Base-by-base conservation (phyloP, 2,329 filamentous ascomycete species). In the Calcarisporium arbuscula region DNA sequence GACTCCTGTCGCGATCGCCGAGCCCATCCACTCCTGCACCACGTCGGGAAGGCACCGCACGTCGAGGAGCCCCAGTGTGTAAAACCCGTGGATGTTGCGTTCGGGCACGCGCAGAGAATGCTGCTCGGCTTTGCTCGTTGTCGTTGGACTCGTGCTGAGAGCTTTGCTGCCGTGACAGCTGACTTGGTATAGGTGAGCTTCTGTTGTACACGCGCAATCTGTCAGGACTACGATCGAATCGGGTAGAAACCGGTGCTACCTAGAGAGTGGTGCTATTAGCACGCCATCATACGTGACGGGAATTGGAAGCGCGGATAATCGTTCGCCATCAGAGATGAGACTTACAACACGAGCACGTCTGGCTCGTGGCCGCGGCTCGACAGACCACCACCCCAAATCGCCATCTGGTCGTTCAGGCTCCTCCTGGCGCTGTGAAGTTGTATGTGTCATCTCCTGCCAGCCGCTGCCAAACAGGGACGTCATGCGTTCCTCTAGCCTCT, bases 1-100 rank as follows among this genome's bases (percentile, higher is more conserved):
- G 63, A 56, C 87, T 94, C 47, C 87, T 78, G 43, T 86, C 77
- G 39, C 88, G 82, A 58, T 95, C 87, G 23, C 87, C 88, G 12
- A 95, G 72, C 5, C 87, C 87, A 57, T 94, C 81, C 2, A 82
- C 30, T 5, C 40, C 46, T 12, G 40, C 30, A 11, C 28, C 20
- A 19, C 33, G 35, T n/a, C 38, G 41, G 8, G 17, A 21, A 23
- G 31, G 6, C 8, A n/a, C n/a, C n/a, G n/a, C n/a, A n/a, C n/a
- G n/a, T n/a, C n/a, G 22, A 39, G 31, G 21, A 27, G 12, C 33
- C 25, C 16, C 30, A 30, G 29, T 28, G n/a, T n/a, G n/a, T n/a
- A n/a, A n/a, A n/a, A n/a, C n/a, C n/a, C n/a, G n/a, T n/a, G n/a
- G n/a, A n/a, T n/a, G n/a, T n/a, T n/a, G n/a, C n/a, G n/a, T n/a